Evolutionary conservation across 2,329 filamentous ascomycete species (phyloP), one percentile per base, ranked within the genome.

Genomic region (Ophiocordyceps robertsii): DNA sequence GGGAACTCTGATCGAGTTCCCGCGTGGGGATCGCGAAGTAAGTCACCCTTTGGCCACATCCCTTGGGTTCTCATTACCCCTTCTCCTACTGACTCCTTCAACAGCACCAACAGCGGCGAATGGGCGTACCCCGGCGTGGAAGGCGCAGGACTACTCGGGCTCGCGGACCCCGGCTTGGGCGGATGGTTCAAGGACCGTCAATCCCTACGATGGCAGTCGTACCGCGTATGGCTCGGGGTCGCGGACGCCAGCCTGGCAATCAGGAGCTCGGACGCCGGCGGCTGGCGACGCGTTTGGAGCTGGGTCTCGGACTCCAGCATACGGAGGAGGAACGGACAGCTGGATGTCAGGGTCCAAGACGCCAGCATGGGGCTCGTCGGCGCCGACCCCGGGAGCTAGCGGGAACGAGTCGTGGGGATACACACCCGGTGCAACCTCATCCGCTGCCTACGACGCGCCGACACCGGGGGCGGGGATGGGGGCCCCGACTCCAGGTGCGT

Each of bases 211-310:
- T 51, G 82, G 82, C 46, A 82, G 66, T 57, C 79, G 80, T 38
- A 89, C 86, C 14, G 77, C 85, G 2, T 93, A 94, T 53, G 87
- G 87, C 16, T 72, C 73, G 19, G 79, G 80, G 29, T 73, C 73
- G 39, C 77, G 84, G 42, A 88, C 82, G 1, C 83, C 83, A 8
- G 82, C 82, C 6, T 89, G 84, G 84, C 80, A 81, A 45, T 82
- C 86, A 2, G 84, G 83, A 41, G 77, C 81, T 42, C 82, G 83
- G 58, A 90, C 84, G 1, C 68, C 84, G 42, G 76, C 77, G 1
- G 53, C 53, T 17, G 67, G 70, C 13, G 75, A 82, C 53, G 69
- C 71, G 17, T 84, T 82, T 53, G 75, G 72, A 43, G 70, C 73
- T 43, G 81, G 82, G 8, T 80, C 77, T n/a, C 82, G 78, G 54